Evolutionary conservation across 2,329 filamentous ascomycete species (phyloP).

Genomic region (Diaporthe ampelina): DNA sequence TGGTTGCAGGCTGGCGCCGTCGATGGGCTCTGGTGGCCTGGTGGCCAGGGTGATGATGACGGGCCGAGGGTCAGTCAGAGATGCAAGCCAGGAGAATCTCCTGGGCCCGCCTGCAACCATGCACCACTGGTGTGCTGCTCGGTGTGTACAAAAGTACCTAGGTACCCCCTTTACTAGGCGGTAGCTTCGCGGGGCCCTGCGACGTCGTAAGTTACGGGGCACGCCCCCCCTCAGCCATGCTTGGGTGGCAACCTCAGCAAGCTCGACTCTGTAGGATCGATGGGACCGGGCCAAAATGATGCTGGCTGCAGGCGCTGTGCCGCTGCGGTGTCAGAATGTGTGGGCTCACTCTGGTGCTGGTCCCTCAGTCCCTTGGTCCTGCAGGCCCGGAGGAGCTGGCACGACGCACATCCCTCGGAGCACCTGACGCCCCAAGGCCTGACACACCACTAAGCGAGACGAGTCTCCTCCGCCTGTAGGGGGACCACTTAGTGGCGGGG

Average conservation of each 20-base stretch:
- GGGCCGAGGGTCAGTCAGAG: constrained; percentile 33
- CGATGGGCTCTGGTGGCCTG: constrained; percentile 10
- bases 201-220: constrained; percentile 40
- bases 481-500: constrained; percentile 21
- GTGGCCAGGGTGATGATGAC: constrained; percentile 16
- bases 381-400: constrained; percentile 31
- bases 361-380: constrained; percentile 6
- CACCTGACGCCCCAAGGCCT: constrained; percentile 36
- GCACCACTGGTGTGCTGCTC: neutral
- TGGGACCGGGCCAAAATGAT: constrained; percentile 17
- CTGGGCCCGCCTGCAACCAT: constrained; percentile 32
- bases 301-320: constrained; percentile 17
- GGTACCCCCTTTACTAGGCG: constrained; percentile 22
- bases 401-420: constrained; percentile 35
- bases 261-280: constrained; percentile 28
- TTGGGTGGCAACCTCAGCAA: constrained; percentile 34
- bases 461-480: constrained; percentile 15
- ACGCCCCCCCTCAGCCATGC: constrained; percentile 24
- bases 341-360: constrained; percentile 31
- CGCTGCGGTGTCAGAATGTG: constrained; percentile 14
- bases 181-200: constrained; percentile 35
- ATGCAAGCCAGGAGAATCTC: constrained; percentile 33
- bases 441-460: constrained; percentile 35
- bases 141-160: constrained; percentile 26
- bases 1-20: constrained; percentile 27